These are phyloP conservation scores for Cercospora beticola DNA, from an alignment of 2,329 filamentous ascomycete genomes.

Conservation along the genomic window DNA sequence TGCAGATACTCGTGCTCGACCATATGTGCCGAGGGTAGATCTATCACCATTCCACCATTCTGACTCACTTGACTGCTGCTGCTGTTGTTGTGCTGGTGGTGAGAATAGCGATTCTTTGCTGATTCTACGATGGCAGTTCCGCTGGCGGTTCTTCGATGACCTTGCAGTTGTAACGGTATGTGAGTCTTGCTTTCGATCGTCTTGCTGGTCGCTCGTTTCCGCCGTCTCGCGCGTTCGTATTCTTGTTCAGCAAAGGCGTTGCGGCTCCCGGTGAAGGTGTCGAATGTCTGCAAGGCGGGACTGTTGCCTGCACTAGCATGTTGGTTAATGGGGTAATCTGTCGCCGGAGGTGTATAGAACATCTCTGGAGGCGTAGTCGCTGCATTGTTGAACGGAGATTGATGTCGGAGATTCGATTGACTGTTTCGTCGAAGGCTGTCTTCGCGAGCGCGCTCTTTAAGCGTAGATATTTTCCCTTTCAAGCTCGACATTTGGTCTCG, in stretches of 20 bases:
- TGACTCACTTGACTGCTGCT: conserved; percentile 17
- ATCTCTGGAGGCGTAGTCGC: conserved; percentile 31
- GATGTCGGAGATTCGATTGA: conserved; percentile 66
- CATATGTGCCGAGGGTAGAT: conserved; percentile 9
- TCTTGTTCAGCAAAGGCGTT: conserved; percentile 9
- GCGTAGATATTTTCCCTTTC: conserved; percentile 77
- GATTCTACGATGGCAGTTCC: conserved; percentile 28
- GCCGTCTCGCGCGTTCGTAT: neutral
- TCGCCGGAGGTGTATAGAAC: conserved; percentile 28
- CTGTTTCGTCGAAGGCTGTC: conserved; percentile 77
- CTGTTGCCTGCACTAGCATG: conserved; percentile 18
- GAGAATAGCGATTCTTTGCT: conserved; percentile 30
- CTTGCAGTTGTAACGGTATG: conserved; percentile 10
- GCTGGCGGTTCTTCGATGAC: conserved; percentile 32
- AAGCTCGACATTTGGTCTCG: conserved; percentile 84
- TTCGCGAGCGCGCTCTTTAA: conserved; percentile 75
- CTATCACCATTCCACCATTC: conserved; percentile 1
- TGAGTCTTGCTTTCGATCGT: conserved; percentile 21
- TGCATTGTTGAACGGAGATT: conserved; percentile 76
- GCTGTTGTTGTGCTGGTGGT: conserved; percentile 27
- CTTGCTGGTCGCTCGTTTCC: conserved; percentile 25
- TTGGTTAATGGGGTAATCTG: neutral
- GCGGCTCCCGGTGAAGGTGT: conserved; percentile 3
- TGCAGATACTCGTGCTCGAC: conserved; percentile 25
- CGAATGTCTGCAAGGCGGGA: neutral